These are phyloP conservation scores for Dillenia turbinata DNA, from an alignment of 164 flowering plant species.

Conservation along the genomic window DNA sequence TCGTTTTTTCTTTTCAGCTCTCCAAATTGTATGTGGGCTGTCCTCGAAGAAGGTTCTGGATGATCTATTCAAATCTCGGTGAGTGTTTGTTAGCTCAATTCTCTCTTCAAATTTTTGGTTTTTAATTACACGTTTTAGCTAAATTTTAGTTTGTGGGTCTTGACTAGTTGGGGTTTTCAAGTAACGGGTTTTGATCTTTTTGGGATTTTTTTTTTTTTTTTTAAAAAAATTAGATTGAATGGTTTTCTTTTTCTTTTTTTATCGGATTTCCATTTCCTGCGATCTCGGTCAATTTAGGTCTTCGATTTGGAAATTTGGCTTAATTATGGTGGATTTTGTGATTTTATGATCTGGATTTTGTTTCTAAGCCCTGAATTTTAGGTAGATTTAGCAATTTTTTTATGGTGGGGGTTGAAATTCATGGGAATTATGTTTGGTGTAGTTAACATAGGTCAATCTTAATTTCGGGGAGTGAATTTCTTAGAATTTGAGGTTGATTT, in stretches of 20 bases:
- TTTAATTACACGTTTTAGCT: not conserved
- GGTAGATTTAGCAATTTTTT: not conserved
- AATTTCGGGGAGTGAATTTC: not conserved
- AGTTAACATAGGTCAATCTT: not conserved
- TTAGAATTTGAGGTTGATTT: conserved; percentile 2
- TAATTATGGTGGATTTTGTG: conserved; percentile 1
- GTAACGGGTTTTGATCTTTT: not conserved
- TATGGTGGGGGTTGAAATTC: not conserved
- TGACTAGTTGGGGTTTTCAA: not conserved
- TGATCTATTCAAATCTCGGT: conserved; percentile 1
- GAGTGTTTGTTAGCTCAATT: not conserved
- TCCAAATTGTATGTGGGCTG: not conserved
- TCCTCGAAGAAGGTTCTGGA: too few species aligned
- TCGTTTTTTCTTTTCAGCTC: too few species aligned
- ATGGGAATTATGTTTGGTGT: not conserved
- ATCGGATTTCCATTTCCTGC: too few species aligned
- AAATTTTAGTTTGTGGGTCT: not conserved
- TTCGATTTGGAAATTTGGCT: conserved; percentile 13
- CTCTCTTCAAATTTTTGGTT: conserved; percentile 1
- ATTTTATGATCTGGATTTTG: conserved; percentile 1
- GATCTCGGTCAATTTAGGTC: conserved; percentile 2
- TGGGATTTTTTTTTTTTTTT: not conserved
- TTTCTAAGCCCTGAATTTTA: not conserved
- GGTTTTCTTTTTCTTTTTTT: not conserved
- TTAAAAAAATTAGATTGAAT: not conserved